Conservation (phyloP, 2,329 filamentous ascomycete species). For the Zymoseptoria ardabiliae region DNA sequence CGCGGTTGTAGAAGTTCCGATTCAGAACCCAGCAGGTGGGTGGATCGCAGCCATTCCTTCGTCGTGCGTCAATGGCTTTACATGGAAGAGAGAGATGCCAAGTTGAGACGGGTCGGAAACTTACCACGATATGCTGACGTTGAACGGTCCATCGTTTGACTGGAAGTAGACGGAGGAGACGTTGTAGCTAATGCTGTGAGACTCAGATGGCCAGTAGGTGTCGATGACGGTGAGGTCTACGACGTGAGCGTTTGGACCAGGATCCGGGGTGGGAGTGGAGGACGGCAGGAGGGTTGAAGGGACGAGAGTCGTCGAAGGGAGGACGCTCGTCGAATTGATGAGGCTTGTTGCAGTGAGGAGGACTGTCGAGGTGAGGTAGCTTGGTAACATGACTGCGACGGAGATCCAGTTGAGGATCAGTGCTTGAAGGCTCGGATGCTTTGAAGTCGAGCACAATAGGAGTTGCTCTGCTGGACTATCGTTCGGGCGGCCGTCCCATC, state of each 20-base stretch:
- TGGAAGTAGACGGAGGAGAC: slow-evolving; percentile 17
- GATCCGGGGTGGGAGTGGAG: no score
- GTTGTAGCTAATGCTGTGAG: slow-evolving; percentile 15
- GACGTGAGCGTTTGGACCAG: background rate
- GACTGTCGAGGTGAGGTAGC: background rate
- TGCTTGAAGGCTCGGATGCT: no score
- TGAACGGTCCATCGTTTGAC: slow-evolving; percentile 5
- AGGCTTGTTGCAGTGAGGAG: background rate
- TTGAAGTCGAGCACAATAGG: no score
- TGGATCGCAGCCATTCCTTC: background rate
- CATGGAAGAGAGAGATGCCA: background rate
- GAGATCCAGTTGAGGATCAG: background rate
- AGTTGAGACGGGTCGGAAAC: background rate
- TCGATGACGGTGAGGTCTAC: slow-evolving; percentile 9
- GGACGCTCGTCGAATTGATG: background rate
- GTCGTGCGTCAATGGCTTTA: background rate
- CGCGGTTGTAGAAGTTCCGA: background rate
- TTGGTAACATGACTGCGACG: background rate
- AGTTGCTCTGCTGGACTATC: no score
- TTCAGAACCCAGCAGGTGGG: background rate
- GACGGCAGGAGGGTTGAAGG: background rate
- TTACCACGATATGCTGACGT: slow-evolving; percentile 14
- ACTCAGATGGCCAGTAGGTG: slow-evolving; percentile 5
- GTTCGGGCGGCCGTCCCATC: no score
- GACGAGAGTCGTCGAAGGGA: background rate